Percentiles rank a stretch among this genome's conserved stretches.
phyloP scores from a whole-genome alignment of 2,329 filamentous ascomycete species.

The Scedosporium boydii region DNA sequence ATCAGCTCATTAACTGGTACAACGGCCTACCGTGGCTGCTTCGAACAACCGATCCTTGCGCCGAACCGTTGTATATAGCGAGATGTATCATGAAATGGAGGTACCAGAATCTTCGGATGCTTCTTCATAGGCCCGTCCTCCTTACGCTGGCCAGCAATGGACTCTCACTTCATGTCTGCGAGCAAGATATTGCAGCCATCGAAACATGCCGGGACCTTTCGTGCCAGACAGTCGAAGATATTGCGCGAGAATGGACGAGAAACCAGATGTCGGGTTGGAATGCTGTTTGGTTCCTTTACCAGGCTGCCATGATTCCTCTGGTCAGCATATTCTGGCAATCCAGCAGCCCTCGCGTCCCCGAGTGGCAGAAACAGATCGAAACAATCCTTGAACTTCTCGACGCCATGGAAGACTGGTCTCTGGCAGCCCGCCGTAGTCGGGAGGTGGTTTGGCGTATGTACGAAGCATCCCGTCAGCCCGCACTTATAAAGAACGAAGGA shows the following conservation, averaged over 20 bases:
- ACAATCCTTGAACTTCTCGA: slow-evolving; percentile 51
- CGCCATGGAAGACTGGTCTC: slow-evolving; percentile 55
- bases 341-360: slow-evolving; percentile 34
- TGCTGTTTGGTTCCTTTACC: slow-evolving; percentile 73
- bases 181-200: slow-evolving; percentile 59
- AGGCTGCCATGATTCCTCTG: slow-evolving; percentile 70
- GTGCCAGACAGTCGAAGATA: slow-evolving; percentile 62
- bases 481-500: slow-evolving; percentile 19
- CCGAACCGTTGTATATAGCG: slow-evolving; percentile 59
- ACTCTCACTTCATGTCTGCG: slow-evolving; percentile 36
- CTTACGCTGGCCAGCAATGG: slow-evolving; percentile 51
- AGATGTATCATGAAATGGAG: slow-evolving; percentile 75
- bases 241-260: slow-evolving; percentile 57
- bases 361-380: slow-evolving; percentile 50
- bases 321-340: slow-evolving; percentile 64
- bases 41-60: slow-evolving; percentile 55
- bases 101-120: slow-evolving; percentile 67
- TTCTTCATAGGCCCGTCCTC: slow-evolving; percentile 64
- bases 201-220: slow-evolving; percentile 61
- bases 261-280: slow-evolving; percentile 76
- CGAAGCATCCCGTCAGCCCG: slow-evolving; percentile 39
- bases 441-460: slow-evolving; percentile 57
- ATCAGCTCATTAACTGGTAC: slow-evolving; percentile 63
- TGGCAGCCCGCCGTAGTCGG: slow-evolving; percentile 51
- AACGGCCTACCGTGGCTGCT: slow-evolving; percentile 58